These are phyloP conservation scores for Carallia pectinifolia DNA, from an alignment of 345 rosid species.

Conservation along the genomic window DNA sequence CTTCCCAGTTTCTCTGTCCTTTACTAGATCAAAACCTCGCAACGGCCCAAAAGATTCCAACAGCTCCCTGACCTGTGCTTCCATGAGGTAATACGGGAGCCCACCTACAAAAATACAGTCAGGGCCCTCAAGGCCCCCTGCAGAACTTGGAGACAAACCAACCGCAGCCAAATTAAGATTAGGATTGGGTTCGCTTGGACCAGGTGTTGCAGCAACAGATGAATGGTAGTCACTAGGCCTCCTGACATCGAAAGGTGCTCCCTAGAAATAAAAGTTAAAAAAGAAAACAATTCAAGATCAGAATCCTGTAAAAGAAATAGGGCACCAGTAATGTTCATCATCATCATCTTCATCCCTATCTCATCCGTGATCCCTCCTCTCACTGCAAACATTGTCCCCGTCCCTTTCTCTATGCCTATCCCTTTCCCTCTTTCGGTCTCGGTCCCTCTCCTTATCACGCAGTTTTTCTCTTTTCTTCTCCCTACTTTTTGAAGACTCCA, in stretches of 20 bases:
- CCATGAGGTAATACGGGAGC: slow-evolving; percentile 86
- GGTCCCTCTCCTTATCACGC: slow-evolving; percentile 34
- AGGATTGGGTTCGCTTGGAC: slow-evolving; percentile 98
- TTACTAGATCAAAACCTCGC: slow-evolving; percentile 86
- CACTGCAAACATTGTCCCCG: slow-evolving; percentile 52
- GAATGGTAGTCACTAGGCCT: slow-evolving; percentile 97
- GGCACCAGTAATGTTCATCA: slow-evolving; percentile 47
- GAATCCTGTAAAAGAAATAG: background rate
- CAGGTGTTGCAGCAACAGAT: slow-evolving; percentile 88
- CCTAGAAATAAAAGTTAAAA: slow-evolving; percentile 20
- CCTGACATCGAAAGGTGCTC: slow-evolving; percentile 98
- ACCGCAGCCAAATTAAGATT: slow-evolving; percentile 89
- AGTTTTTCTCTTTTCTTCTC: slow-evolving; percentile 33
- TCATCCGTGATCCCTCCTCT: slow-evolving; percentile 73
- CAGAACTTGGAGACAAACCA: slow-evolving; percentile 16
- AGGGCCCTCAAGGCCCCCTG: slow-evolving; percentile 31
- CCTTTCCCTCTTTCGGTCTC: slow-evolving; percentile 34
- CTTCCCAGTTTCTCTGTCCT: slow-evolving; percentile 91
- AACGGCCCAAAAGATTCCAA: slow-evolving; percentile 90
- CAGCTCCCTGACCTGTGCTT: slow-evolving; percentile 82
- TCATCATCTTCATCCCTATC: slow-evolving; percentile 60
- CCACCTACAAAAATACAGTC: slow-evolving; percentile 97
- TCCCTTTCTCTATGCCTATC: slow-evolving; percentile 35
- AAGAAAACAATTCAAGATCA: slow-evolving; percentile 4
- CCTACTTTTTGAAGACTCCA: slow-evolving; percentile 53